These are phyloP conservation scores for Solanum bulbocastanum DNA, from an alignment of 257 asterid species.

Conservation along the genomic window DNA sequence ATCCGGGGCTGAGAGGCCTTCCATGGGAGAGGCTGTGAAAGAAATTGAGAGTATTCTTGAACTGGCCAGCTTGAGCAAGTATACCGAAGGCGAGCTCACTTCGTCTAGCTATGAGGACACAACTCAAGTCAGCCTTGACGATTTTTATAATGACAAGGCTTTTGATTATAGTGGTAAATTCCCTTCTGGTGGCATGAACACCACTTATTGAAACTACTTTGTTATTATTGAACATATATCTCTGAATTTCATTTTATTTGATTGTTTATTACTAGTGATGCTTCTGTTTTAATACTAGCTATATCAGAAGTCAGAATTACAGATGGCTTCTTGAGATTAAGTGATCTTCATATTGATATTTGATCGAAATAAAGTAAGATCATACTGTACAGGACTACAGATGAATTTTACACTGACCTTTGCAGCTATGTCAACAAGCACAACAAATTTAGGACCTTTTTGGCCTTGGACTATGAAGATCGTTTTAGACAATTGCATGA, in stretches of 20 bases:
- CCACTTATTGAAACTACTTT: not conserved
- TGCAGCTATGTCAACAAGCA: not conserved
- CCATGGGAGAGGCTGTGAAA: slow-evolving; percentile 74
- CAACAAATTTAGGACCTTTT: not conserved
- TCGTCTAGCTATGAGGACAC: slow-evolving; percentile 30
- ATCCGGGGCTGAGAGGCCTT: slow-evolving; percentile 51
- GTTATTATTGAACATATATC: not conserved
- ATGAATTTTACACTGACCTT: not conserved
- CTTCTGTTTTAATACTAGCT: not conserved
- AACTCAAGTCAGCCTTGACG: slow-evolving; percentile 34
- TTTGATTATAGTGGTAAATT: slow-evolving; percentile 50
- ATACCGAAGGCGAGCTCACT: slow-evolving; percentile 5
- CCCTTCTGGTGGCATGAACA: slow-evolving; percentile 28
- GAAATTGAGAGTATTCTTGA: slow-evolving; percentile 62
- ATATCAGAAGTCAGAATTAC: not conserved
- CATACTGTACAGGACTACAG: not conserved
- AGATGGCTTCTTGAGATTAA: not conserved
- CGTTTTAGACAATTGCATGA: not conserved
- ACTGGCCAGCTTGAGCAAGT: slow-evolving; percentile 19
- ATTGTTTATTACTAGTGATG: not conserved
- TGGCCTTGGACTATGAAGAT: not conserved
- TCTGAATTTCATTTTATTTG: not conserved
- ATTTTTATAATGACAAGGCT: slow-evolving; percentile 27
- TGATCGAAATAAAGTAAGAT: not conserved
- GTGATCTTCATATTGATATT: not conserved